Evolutionary conservation across 768 basidiomycete genomes (phyloP).

Genomic region (Amanita polypyramis): DNA sequence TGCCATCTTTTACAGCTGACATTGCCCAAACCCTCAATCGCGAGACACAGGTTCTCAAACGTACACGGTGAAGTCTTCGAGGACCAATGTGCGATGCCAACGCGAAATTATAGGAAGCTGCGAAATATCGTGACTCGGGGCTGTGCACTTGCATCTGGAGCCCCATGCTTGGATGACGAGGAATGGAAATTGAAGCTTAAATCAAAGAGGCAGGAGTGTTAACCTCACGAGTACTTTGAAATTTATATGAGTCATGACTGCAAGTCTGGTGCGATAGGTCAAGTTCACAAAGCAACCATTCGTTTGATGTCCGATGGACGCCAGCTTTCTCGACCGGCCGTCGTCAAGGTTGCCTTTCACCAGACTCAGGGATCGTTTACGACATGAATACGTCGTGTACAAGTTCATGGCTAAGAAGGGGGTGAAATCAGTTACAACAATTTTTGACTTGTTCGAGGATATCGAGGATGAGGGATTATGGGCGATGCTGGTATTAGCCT

Average conservation of each 20-base stretch:
- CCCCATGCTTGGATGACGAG: neutral
- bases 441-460: neutral
- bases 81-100: neutral
- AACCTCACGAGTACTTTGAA: neutral
- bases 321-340: neutral
- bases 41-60: neutral
- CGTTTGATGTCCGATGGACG: neutral
- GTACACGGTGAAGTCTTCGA: neutral
- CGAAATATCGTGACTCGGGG: neutral
- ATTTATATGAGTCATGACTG: neutral
- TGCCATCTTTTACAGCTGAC: neutral
- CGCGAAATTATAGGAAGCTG: neutral
- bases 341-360: conserved; percentile 1
- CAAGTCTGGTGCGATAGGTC: neutral
- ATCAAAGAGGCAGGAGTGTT: neutral
- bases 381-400: neutral
- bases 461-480: neutral
- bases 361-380: neutral
- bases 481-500: neutral
- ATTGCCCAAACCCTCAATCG: neutral
- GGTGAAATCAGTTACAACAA: neutral
- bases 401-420: neutral
- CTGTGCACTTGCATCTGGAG: neutral
- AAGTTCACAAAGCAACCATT: neutral
- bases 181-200: neutral